Conservation (phyloP, 2,329 filamentous ascomycete species). For the Colletotrichum costaricense region DNA sequence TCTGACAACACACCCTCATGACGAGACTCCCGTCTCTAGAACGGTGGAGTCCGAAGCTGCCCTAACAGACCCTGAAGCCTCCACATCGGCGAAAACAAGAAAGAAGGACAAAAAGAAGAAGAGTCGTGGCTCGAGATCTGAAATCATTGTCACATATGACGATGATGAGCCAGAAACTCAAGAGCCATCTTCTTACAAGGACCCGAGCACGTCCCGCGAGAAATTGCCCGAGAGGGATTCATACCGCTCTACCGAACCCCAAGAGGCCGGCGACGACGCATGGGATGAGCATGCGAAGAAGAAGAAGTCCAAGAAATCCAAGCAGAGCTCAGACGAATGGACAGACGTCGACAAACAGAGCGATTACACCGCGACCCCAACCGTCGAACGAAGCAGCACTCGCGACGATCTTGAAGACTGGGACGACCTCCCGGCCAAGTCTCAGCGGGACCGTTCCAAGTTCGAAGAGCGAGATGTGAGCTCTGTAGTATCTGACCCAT, state of each 20-base stretch:
- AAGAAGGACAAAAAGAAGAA: constrained; percentile 54
- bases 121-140: constrained; percentile 49
- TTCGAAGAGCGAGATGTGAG: constrained; percentile 57
- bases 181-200: not conserved
- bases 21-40: not conserved
- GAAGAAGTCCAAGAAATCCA: constrained; percentile 46
- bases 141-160: constrained; percentile 43
- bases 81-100: constrained; percentile 40
- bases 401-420: constrained; percentile 4
- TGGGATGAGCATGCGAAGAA: constrained; percentile 44
- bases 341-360: constrained; percentile 33
- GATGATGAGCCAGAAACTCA: constrained; percentile 34
- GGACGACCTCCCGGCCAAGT: constrained; percentile 29
- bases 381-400: constrained; percentile 10
- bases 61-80: constrained; percentile 37
- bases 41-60: constrained; percentile 3
- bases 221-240: constrained; percentile 10
- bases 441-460: constrained; percentile 41
- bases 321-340: constrained; percentile 36
- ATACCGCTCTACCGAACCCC: constrained; percentile 35
- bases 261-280: constrained; percentile 37
- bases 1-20: not conserved
- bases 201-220: constrained; percentile 2
- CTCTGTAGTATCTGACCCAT: constrained; percentile 61
- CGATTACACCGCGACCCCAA: constrained; percentile 4